Conservation (phyloP, 495 filamentous ascomycete genomes). For the Gamarada debralockiae region DNA sequence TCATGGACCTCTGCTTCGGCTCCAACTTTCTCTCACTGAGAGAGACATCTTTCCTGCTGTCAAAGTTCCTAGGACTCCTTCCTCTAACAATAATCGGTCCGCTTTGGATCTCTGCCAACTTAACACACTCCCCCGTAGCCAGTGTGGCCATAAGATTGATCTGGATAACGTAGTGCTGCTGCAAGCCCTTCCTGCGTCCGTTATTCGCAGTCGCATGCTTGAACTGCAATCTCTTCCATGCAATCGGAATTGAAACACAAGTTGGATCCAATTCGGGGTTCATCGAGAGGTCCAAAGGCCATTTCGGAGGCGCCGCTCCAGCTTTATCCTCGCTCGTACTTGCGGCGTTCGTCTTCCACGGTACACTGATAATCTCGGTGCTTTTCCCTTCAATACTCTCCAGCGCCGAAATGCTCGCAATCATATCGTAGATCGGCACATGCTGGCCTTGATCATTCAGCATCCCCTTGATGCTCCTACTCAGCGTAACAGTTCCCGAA, state of each 20-base stretch:
- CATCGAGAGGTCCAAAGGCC: conserved; percentile 66
- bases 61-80: conserved; percentile 65
- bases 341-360: conserved; percentile 77
- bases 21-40: conserved; percentile 43
- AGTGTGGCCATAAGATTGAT: conserved; percentile 59
- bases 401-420: conserved; percentile 77
- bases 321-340: conserved; percentile 43
- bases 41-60: conserved; percentile 62
- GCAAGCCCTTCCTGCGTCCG: conserved; percentile 64
- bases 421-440: conserved; percentile 68
- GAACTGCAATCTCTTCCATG: conserved; percentile 91
- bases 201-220: conserved; percentile 89
- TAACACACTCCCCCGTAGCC: conserved; percentile 52
- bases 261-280: conserved; percentile 76
- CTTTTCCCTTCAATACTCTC: conserved; percentile 86
- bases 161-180: conserved; percentile 67
- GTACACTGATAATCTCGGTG: conserved; percentile 89
- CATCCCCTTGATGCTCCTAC: conserved; percentile 65
- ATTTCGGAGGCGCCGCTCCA: conserved; percentile 43
- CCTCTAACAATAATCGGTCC: conserved; percentile 67
- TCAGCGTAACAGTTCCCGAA: conserved; percentile 74
- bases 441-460: conserved; percentile 76
- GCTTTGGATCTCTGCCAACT: conserved; percentile 57
- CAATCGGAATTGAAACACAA: conserved; percentile 72
- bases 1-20: conserved; percentile 27